Evolutionary conservation across 2,329 filamentous ascomycete species (phyloP).

Genomic region (Xylaria sp.): DNA sequence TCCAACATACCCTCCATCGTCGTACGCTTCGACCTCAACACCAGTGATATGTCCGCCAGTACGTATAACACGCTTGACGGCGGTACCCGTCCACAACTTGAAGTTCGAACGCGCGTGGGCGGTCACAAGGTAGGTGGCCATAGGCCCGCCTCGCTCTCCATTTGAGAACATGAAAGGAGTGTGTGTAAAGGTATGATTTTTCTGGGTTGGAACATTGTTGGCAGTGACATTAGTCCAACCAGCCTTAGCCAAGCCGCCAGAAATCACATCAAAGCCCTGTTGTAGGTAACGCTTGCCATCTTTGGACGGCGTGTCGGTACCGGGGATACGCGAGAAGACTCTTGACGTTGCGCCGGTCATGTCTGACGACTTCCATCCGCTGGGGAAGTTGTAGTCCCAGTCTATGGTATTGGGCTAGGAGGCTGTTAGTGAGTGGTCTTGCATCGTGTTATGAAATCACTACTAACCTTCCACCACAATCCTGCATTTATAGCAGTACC

Average conservation of each 20-base stretch:
- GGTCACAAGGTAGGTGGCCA: conserved; percentile 76
- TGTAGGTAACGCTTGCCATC: conserved; percentile 76
- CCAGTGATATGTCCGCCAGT: conserved; percentile 71
- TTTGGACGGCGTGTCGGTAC: conserved; percentile 72
- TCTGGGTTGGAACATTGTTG: conserved; percentile 68
- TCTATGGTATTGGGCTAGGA: conserved; percentile 68
- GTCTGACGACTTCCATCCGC: conserved; percentile 75
- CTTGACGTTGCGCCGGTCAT: conserved; percentile 68
- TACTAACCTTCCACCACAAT: conserved; percentile 70
- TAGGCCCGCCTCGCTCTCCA: conserved; percentile 74
- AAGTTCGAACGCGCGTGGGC: conserved; percentile 72
- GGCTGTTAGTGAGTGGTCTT: conserved; percentile 35
- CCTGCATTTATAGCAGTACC: conserved; percentile 75
- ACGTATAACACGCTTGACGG: conserved; percentile 74
- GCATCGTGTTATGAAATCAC: conserved; percentile 6
- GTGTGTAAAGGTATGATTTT: conserved; percentile 73
- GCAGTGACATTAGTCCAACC: conserved; percentile 73
- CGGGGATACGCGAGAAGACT: conserved; percentile 76
- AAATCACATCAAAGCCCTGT: conserved; percentile 72
- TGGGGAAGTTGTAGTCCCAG: conserved; percentile 78
- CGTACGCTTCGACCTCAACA: conserved; percentile 71
- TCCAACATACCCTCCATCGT: conserved; percentile 65
- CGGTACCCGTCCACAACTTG: conserved; percentile 72
- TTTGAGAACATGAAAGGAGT: conserved; percentile 74
- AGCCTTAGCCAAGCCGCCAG: conserved; percentile 65